Base-by-base conservation (phyloP, 352 stramenopile species). In the Globisporangium emineosum region DNA sequence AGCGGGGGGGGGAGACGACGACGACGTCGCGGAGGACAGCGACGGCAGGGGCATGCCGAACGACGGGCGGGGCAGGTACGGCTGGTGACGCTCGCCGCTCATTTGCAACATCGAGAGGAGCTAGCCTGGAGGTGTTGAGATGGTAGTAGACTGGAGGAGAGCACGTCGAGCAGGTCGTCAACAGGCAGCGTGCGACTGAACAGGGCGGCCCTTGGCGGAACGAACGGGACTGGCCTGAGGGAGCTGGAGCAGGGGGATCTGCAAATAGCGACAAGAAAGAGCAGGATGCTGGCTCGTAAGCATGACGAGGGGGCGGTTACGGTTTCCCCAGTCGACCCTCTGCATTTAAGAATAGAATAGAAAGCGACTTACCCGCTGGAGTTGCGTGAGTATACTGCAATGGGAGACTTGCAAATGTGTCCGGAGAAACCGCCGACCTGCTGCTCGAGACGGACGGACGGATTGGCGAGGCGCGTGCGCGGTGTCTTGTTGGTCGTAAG, bases 41-140 rank as follows among this genome's bases (percentile, higher is more conserved):
- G 53, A 23, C 42, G 49, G 42, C 52, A 64, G 42, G 25, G 43
- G 47, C 56, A 52, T 37, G 30, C 47, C n/a, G 47, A n/a, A 32
- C 21, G 21, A 54, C 9, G 21, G 47, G 10, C 15, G 21, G 5
- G 49, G 53, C 33, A 10, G 53, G 12, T 60, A 23, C 12, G 29
- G 54, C 33, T 51, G n/a, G 15, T 47, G n/a, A 10, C 23, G 54
- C 33, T 47, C 35, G 35, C 33, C n/a, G 54, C 54, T 60, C 54
- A 60, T 60, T 27, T 60, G 54, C 21, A 63, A 63, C 57, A 63
- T 55, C 21, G 37, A 62, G 47, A n/a, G 47, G 9, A 15, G 9
- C 27, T 29, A 13, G 21, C n/a, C n/a, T n/a, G n/a, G n/a, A n/a
- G n/a, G n/a, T n/a, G n/a, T n/a, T n/a, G n/a, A n/a, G n/a, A 8